Evolutionary conservation across 208 protist species (phyloP).

Genomic region (Phytomonas francai): DNA sequence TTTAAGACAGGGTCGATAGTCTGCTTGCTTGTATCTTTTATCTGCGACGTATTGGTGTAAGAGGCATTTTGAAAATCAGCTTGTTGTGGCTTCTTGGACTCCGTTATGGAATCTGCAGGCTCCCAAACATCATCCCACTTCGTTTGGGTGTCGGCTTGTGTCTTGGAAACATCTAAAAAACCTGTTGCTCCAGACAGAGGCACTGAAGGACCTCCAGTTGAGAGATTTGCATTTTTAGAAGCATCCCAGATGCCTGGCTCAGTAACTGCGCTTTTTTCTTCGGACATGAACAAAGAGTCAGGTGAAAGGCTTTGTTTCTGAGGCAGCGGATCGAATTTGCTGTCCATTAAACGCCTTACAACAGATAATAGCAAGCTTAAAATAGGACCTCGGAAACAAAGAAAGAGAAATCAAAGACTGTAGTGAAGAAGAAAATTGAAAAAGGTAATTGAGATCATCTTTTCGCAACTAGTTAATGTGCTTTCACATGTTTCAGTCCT

Average conservation of each 20-base stretch:
- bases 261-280: neutral
- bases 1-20: constrained; percentile 15
- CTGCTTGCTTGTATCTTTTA: neutral
- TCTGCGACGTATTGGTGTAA: neutral
- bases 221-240: neutral
- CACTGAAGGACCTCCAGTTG: neutral
- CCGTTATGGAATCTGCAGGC: neutral
- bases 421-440: neutral
- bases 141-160: neutral
- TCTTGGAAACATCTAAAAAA: neutral
- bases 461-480: neutral
- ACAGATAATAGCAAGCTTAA: neutral
- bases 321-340: neutral
- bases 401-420: neutral
- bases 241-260: neutral
- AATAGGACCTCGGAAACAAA: neutral
- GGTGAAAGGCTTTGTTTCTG: neutral
- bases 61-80: neutral
- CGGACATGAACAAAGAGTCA: neutral
- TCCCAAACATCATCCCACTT: neutral
- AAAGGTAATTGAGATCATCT: neutral
- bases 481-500: neutral
- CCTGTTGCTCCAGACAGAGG: neutral
- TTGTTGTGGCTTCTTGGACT: neutral
- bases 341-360: neutral